Conservation (phyloP, 2,329 filamentous ascomycete genomes). For the Laburnicola sp. region DNA sequence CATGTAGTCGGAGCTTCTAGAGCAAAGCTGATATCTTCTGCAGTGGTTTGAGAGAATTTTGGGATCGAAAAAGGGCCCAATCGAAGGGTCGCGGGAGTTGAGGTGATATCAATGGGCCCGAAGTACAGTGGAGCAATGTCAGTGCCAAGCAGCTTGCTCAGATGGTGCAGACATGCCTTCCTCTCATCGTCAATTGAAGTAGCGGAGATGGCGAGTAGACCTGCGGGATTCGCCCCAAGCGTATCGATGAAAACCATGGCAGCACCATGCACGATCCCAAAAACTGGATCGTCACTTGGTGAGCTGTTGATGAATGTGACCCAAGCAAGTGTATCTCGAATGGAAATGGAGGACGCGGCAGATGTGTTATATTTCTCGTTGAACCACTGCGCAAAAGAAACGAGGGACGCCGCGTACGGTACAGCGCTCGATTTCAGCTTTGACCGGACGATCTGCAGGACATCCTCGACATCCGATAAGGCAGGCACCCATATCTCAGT, state of each 20-base stretch:
- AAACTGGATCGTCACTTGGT: conserved; percentile 51
- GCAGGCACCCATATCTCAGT: conserved; percentile 98
- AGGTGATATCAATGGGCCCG: conserved; percentile 60
- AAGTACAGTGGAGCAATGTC: conserved; percentile 70
- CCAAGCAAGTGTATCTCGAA: conserved; percentile 92
- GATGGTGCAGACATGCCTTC: conserved; percentile 69
- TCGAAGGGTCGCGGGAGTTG: conserved; percentile 59
- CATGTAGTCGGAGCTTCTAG: conserved; percentile 89
- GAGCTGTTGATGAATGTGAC: conserved; percentile 84
- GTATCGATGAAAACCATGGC: conserved; percentile 96
- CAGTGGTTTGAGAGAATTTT: conserved; percentile 53
- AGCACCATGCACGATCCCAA: conserved; percentile 76
- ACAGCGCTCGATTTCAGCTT: conserved; percentile 66
- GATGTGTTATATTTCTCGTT: conserved; percentile 76
- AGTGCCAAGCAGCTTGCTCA: conserved; percentile 66
- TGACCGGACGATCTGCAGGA: conserved; percentile 79
- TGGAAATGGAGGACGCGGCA: conserved; percentile 76
- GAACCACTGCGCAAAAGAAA: conserved; percentile 93
- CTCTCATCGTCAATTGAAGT: conserved; percentile 73
- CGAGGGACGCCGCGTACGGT: conserved; percentile 67
- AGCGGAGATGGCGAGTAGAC: conserved; percentile 73
- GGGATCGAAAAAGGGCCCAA: conserved; percentile 76
- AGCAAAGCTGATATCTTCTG: conserved; percentile 66
- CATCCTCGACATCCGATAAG: conserved; percentile 80
- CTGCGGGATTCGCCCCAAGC: conserved; percentile 91